Evolutionary conservation across 2,329 filamentous ascomycete species (phyloP), one percentile per base, ranked within the genome.

Genomic region (Xenoacremonium recifei): DNA sequence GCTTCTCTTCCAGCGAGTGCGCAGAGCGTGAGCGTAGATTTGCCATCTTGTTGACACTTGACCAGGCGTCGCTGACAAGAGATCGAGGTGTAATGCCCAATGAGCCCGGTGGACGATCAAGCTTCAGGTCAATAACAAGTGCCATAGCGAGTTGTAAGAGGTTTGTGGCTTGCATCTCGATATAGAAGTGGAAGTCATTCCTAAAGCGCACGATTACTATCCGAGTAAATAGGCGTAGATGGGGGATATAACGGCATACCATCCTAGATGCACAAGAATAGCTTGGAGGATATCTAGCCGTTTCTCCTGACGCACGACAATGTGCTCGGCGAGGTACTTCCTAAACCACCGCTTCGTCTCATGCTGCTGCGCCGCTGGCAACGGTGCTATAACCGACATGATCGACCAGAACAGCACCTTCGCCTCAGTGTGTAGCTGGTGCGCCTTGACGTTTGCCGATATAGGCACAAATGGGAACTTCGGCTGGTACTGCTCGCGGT

Each of bases 391-490:
- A 0, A 58, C 53, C 4, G 62, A 59, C 29, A 71, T 54, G 29
- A 72, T 55, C 1, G 61, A 60, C 49, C 65, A 67, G 37, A 72
- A 70, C 0, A 72, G 43, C 13, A 69, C 54, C 0, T 58, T 61
- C 5, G 60, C 55, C n/a, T 53, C 47, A 1, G 50, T 37, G 32
- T 62, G 61, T n/a, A 72, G 40, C 1, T 62, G 55, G 4, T 52
- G 49, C 0, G 65, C 59, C 3, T 57, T 54, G 1, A 58, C 34
- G 3, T 42, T 23, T 0, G 40, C 30, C 0, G 58, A 42, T 2
- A 72, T 42, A 2, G 64, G 59, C 2, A 71, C 57, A 40, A 72
- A 72, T 1, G 69, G 69, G 6, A 64, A 71, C 25, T 58, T 53
- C 0, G 63, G 62, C 11, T 58, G 48, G 36, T 64, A 63, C 3